phyloP scores from a whole-genome alignment of 805 yeast species.

The Naumovozyma castellii region DNA sequence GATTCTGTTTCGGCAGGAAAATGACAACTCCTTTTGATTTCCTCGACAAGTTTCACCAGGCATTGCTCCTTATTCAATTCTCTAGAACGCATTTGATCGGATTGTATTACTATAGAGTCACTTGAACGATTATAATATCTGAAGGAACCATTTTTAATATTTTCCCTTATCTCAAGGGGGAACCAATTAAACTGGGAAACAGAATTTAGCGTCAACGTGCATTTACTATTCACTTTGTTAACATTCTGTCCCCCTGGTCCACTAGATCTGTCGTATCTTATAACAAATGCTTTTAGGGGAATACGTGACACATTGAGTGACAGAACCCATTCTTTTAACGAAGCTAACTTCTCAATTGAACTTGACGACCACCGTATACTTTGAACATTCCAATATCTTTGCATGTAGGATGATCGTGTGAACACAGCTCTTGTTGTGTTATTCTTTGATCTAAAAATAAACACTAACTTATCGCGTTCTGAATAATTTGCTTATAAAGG shows the following conservation, averaged over 20 bases:
- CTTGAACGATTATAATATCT: conserved; percentile 44
- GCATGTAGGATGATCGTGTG: no score
- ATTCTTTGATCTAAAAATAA: no score
- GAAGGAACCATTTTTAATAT: conserved; percentile 31
- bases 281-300: conserved; percentile 13
- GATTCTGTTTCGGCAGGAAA: conserved; percentile 41
- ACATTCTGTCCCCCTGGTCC: conserved; percentile 91
- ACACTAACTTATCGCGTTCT: no score
- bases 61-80: conserved; percentile 50
- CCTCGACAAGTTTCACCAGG: conserved; percentile 45
- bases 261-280: conserved; percentile 42
- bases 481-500: no score
- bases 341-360: no score
- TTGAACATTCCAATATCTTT: no score
- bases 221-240: conserved; percentile 55
- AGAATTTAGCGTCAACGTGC: conserved; percentile 43
- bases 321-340: conserved; percentile 30
- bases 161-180: conserved; percentile 41
- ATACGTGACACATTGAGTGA: conserved; percentile 34
- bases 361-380: neutral
- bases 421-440: no score
- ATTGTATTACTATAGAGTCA: conserved; percentile 50
- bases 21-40: conserved; percentile 38
- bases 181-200: conserved; percentile 50
- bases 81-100: conserved; percentile 51